These are phyloP conservation scores for Entomortierella chlamydospora DNA, from an alignment of 192 early-diverging fungal species.

Conservation along the genomic window DNA sequence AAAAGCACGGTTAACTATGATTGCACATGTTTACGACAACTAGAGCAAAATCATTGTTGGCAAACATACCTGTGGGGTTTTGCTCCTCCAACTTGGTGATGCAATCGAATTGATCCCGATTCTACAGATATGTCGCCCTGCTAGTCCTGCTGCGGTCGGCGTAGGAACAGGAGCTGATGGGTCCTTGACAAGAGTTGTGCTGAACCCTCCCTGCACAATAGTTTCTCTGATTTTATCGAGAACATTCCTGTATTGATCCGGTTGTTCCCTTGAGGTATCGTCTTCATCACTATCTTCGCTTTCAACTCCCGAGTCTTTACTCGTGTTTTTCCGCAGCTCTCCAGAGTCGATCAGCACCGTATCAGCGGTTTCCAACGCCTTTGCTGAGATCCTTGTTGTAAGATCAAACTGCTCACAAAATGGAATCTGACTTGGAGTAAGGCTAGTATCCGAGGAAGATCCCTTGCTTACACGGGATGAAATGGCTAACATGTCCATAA, in stretches of 20 bases:
- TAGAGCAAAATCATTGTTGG: no score
- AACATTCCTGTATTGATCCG: conserved; percentile 56
- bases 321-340: conserved; percentile 31
- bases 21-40: no score
- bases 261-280: conserved; percentile 1
- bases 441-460: background rate
- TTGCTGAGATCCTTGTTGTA: conserved; percentile 77
- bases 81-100: conserved; percentile 82
- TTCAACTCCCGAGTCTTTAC: conserved; percentile 29
- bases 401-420: conserved; percentile 91
- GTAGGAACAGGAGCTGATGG: conserved; percentile 40
- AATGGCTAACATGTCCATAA: conserved; percentile 7
- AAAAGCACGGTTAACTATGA: background rate
- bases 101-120: conserved; percentile 86
- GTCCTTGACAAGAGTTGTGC: conserved; percentile 55
- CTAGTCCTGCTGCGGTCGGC: conserved; percentile 29
- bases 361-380: conserved; percentile 65
- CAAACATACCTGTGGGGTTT: conserved; percentile 64
- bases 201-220: conserved; percentile 76
- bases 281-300: conserved; percentile 30
- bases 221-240: conserved; percentile 66
- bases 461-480: conserved; percentile 28
- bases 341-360: conserved; percentile 61
- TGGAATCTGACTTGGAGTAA: conserved; percentile 52
- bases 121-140: conserved; percentile 75